phyloP scores from a whole-genome alignment of 768 basidiomycete genomes.

The Wakefieldia striispora region DNA sequence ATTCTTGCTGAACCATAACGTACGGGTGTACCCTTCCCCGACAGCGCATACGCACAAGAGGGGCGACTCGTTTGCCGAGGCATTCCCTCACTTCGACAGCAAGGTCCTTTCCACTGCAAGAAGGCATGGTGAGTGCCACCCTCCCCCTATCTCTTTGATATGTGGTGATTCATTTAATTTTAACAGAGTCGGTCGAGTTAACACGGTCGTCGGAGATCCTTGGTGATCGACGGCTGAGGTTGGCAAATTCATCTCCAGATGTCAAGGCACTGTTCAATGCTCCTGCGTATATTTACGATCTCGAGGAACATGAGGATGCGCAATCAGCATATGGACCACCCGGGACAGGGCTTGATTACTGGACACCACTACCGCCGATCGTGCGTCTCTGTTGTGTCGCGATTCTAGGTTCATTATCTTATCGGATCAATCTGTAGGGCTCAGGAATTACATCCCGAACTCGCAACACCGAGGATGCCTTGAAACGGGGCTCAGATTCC shows the following conservation, averaged over 20 bases:
- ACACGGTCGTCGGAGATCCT: constrained; percentile 61
- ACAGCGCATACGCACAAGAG: constrained; percentile 80
- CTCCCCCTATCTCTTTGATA: neutral
- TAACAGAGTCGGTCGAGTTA: constrained; percentile 72
- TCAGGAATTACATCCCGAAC: constrained; percentile 67
- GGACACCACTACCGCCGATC: constrained; percentile 75
- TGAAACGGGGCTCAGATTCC: constrained; percentile 83
- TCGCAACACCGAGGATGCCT: constrained; percentile 68
- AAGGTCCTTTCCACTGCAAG: constrained; percentile 83
- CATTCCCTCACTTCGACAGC: constrained; percentile 95
- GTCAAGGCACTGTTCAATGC: constrained; percentile 94
- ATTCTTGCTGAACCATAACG: constrained; percentile 79
- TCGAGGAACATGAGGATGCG: constrained; percentile 68
- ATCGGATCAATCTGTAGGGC: constrained; percentile 42
- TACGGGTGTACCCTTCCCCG: constrained; percentile 78
- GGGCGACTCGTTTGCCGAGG: constrained; percentile 91
- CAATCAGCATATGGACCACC: constrained; percentile 56
- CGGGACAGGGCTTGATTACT: constrained; percentile 61
- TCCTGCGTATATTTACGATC: constrained; percentile 77
- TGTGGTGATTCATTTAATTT: constrained; percentile 10
- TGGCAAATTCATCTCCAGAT: constrained; percentile 89
- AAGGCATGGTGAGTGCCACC: constrained; percentile 49
- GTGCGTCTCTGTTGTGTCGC: constrained; percentile 40
- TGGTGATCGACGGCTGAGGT: constrained; percentile 69
- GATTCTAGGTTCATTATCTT: constrained; percentile 16